Percentiles rank a stretch among this genome's conserved stretches.
Conservation (phyloP, 2,329 filamentous ascomycete genomes). For the Hypoxylon rubiginosum region DNA sequence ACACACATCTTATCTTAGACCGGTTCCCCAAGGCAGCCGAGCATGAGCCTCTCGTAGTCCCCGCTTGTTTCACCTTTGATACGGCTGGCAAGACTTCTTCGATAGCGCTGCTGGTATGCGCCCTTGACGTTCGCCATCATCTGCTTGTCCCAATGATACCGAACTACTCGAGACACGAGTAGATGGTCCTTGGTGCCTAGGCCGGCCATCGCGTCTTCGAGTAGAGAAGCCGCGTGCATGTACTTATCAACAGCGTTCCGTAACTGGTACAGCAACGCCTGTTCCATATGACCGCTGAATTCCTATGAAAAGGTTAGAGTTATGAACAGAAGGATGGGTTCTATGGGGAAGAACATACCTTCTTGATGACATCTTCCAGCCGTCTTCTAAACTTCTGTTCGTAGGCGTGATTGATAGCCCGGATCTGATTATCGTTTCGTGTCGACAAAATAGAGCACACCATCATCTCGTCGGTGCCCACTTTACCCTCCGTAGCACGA, state of each 20-base stretch:
- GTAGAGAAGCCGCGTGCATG: constrained; percentile 82
- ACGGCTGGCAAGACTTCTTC: constrained; percentile 74
- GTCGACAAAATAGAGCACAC: constrained; percentile 84
- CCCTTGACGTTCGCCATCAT: constrained; percentile 82
- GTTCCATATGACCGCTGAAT: constrained; percentile 93
- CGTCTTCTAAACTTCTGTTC: constrained; percentile 76
- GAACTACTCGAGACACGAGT: constrained; percentile 81
- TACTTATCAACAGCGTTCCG: constrained; percentile 82
- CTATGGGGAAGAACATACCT: constrained; percentile 58
- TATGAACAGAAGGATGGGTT: not conserved
- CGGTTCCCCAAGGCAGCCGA: constrained; percentile 72
- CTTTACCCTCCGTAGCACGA: constrained; percentile 78
- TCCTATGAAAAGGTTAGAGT: constrained; percentile 61
- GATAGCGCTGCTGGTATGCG: constrained; percentile 80
- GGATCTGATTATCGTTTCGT: constrained; percentile 84
- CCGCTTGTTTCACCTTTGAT: constrained; percentile 88
- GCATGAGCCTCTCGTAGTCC: constrained; percentile 82
- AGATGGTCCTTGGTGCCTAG: constrained; percentile 87
- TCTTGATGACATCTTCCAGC: constrained; percentile 80
- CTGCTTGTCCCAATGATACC: constrained; percentile 84
- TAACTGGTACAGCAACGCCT: constrained; percentile 85
- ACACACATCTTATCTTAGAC: constrained; percentile 32
- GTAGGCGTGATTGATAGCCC: constrained; percentile 84
- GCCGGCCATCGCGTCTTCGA: constrained; percentile 92
- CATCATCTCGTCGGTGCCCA: constrained; percentile 79